Conservation (phyloP, 352 stramenopile species). For the Phytophthora multivora region DNA sequence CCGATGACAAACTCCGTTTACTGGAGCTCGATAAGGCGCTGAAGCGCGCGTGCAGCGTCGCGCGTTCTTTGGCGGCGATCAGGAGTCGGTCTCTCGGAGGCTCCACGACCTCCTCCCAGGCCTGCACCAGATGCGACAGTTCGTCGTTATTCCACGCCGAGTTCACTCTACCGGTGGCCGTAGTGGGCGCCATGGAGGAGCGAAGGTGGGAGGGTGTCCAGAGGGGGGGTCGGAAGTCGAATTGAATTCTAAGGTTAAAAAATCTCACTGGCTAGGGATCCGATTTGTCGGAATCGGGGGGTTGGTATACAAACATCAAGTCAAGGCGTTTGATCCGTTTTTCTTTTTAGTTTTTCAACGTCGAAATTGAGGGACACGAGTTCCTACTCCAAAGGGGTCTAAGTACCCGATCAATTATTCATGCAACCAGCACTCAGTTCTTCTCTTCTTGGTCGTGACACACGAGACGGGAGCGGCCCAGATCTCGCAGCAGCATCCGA, state of each 20-base stretch:
- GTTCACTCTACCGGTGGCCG: constrained; percentile 14
- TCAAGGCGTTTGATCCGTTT: constrained; percentile 3
- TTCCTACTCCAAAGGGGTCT: constrained; percentile 18
- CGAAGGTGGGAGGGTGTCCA: background rate
- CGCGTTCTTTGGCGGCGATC: constrained; percentile 24
- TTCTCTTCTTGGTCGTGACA: constrained; percentile 28
- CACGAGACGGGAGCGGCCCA: constrained; percentile 23
- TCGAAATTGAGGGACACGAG: constrained; percentile 24
- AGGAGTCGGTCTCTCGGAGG: constrained; percentile 34
- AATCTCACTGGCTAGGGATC: constrained; percentile 31
- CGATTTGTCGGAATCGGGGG: constrained; percentile 24
- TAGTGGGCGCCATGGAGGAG: constrained; percentile 14
- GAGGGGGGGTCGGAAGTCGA: background rate
- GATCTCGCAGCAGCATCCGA: constrained; percentile 32
- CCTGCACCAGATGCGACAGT: constrained; percentile 34
- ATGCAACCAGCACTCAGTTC: constrained; percentile 10
- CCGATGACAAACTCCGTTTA: constrained; percentile 29
- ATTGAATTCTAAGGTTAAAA: constrained; percentile 5
- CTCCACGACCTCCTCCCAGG: constrained; percentile 39
- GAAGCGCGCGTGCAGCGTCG: constrained; percentile 36
- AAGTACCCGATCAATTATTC: constrained; percentile 9
- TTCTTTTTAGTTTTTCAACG: constrained; percentile 23
- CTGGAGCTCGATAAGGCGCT: constrained; percentile 13
- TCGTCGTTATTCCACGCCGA: constrained; percentile 32
- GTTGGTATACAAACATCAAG: constrained; percentile 12